Evolutionary conservation across 192 early-diverging fungal genomes (phyloP).

Genomic region (Gryganskiella cystojenkinii): DNA sequence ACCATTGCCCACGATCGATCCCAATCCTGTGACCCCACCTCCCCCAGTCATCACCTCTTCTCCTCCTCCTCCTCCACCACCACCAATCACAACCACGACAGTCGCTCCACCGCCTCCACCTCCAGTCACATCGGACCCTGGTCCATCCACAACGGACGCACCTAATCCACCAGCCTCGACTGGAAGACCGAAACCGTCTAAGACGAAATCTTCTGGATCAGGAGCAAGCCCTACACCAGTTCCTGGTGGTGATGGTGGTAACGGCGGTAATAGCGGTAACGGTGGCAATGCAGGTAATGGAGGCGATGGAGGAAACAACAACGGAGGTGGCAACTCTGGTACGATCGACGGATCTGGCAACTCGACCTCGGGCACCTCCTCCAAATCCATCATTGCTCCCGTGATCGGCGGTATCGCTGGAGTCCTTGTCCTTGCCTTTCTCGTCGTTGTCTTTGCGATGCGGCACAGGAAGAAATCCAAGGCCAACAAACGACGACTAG

Average conservation of each 20-base stretch:
- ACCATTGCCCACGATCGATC: neutral
- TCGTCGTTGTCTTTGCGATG: conserved; percentile 46
- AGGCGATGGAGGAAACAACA: neutral
- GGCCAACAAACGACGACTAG: conserved; percentile 27
- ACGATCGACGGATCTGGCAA: neutral
- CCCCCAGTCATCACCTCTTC: neutral
- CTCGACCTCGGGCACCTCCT: neutral
- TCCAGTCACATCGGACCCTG: too few species aligned
- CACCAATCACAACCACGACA: neutral
- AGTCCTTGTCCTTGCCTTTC: conserved; percentile 27
- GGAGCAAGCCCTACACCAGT: neutral
- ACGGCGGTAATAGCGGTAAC: too few species aligned
- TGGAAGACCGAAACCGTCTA: too few species aligned
- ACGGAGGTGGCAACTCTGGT: neutral
- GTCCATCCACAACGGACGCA: neutral
- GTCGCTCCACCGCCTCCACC: conserved; percentile 4
- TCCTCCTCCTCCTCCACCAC: neutral
- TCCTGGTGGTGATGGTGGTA: neutral
- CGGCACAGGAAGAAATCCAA: conserved; percentile 19
- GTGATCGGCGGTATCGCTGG: conserved; percentile 40
- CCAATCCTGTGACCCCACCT: neutral
- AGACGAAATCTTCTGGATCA: too few species aligned
- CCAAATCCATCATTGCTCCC: conserved; percentile 26
- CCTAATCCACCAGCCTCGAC: too few species aligned
- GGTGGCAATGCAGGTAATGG: neutral